Evolutionary conservation across 768 basidiomycete species (phyloP), one percentile per base, ranked within the genome.

Genomic region (Trametes villosa): DNA sequence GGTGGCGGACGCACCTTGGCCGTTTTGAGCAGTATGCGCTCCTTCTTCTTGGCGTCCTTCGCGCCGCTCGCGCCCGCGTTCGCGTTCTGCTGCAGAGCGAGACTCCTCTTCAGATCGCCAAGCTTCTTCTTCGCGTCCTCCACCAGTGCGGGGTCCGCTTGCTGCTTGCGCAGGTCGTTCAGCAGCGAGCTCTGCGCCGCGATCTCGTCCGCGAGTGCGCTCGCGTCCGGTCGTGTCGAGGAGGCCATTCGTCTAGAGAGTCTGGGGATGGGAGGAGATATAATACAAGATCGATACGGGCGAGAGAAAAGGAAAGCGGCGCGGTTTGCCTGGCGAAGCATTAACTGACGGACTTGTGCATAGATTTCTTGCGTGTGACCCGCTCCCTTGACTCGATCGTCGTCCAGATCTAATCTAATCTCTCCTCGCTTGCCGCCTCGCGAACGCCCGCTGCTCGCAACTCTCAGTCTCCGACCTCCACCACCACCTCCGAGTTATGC

Each of bases 21-120:
- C 1, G 95, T 96, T 78, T 99, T 99, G 66, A 99, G 81, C 57
- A 91, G 70, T 63, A 98, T 58, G 47, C 84, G 77, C 51, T 84
- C 89, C 78, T 89, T 89, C 77, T 86, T 86, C 49, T 71, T 79
- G 17, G 75, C 79, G 9, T 76, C 80, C 42, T 78, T 81, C 46
- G 72, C 76, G 52, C 77, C 78, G 50, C 78, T 75, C 40, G 76
- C 73, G 40, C 74, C 69, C 63, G 60, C 58, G 71, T 76, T 45
- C 47, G 63, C 57, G 22, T 47, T 45, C 63, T 29, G 64, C 69
- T 53, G 64, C 67, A 81, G 73, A 58, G 80, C 70, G 41, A 86
- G 70, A 15, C 77, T 69, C 66, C 81, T 84, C 78, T 89, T 88
- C 57, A 92, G 75, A 29, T 92, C 89, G 0, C 85, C 83, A 17